Evolutionary conservation across 1,284 basidiomycete genomes (phyloP).

Genomic region (Porogramme epimiltina): DNA sequence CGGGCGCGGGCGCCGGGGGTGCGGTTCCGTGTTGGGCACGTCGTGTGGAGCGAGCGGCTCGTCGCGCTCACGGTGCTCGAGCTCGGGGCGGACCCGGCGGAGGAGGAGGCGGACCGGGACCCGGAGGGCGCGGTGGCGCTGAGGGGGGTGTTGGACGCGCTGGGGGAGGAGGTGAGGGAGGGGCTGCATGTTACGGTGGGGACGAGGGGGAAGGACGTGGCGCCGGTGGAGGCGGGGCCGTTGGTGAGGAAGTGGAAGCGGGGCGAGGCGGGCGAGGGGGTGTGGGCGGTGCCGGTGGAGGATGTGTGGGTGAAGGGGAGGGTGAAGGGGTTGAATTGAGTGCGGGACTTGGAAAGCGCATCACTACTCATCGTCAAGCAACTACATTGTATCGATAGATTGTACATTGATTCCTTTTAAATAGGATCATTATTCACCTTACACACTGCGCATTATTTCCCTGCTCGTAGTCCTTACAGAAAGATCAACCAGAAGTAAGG

Average conservation of each 20-base stretch:
- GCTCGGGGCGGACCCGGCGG: conserved; percentile 34
- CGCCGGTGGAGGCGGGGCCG: conserved; percentile 71
- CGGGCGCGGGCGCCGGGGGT: conserved; percentile 41
- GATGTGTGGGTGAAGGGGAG: conserved; percentile 40
- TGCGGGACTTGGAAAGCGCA: too few species aligned
- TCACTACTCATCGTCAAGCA: too few species aligned
- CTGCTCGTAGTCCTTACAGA: too few species aligned
- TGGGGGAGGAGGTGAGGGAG: conserved; percentile 51
- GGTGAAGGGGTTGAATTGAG: conserved; percentile 47
- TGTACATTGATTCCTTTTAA: too few species aligned
- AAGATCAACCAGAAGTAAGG: too few species aligned
- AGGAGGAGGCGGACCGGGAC: conserved; percentile 36
- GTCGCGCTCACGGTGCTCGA: conserved; percentile 78
- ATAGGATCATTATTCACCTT: too few species aligned
- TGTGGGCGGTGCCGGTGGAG: conserved; percentile 37
- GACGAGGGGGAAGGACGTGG: conserved; percentile 56
- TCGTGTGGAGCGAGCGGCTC: conserved; percentile 80
- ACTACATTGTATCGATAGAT: too few species aligned
- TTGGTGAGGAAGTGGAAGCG: conserved; percentile 62
- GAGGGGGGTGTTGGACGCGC: conserved; percentile 46
- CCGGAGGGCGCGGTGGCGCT: conserved; percentile 41
- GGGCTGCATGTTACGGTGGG: conserved; percentile 90
- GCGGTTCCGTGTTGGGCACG: conserved; percentile 56
- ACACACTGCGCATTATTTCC: too few species aligned
- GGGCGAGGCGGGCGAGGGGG: conserved; percentile 34